phyloP scores from a whole-genome alignment of 345 rosid species.

The Populus alba region DNA sequence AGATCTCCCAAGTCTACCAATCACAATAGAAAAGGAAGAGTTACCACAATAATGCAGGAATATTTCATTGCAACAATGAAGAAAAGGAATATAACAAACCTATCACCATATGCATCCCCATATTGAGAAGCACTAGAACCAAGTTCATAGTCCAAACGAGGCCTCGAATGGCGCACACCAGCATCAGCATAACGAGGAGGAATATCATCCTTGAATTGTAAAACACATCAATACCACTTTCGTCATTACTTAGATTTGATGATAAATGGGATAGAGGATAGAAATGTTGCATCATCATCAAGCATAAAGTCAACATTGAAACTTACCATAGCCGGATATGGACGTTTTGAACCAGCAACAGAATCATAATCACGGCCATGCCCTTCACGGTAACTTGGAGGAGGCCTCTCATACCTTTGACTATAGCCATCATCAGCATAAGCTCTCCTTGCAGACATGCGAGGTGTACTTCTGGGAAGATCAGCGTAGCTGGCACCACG shows the following conservation, averaged over 20 bases:
- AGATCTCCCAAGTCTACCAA: conserved; percentile 74
- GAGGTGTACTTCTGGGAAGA: conserved; percentile 62
- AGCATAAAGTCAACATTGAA: neutral
- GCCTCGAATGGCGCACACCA: conserved; percentile 70
- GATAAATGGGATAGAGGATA: neutral
- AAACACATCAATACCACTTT: neutral
- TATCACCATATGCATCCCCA: conserved; percentile 75
- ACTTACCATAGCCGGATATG: conserved; percentile 76
- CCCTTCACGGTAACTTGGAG: conserved; percentile 69
- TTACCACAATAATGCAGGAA: neutral
- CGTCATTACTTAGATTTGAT: neutral
- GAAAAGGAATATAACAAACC: conserved; percentile 40
- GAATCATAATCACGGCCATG: conserved; percentile 83
- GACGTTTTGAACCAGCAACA: conserved; percentile 84
- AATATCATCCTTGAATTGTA: conserved; percentile 61
- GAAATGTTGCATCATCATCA: neutral
- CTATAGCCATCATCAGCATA: conserved; percentile 72
- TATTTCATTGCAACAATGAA: neutral
- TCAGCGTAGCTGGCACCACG: conserved; percentile 76
- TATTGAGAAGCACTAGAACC: conserved; percentile 62
- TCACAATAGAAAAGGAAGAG: conserved; percentile 16
- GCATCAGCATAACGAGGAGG: conserved; percentile 81
- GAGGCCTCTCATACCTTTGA: conserved; percentile 82
- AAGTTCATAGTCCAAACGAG: conserved; percentile 84
- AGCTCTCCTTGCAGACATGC: conserved; percentile 69